phyloP scores from a whole-genome alignment of 2,329 filamentous ascomycete genomes.

The Cryphonectria carpinicola region DNA sequence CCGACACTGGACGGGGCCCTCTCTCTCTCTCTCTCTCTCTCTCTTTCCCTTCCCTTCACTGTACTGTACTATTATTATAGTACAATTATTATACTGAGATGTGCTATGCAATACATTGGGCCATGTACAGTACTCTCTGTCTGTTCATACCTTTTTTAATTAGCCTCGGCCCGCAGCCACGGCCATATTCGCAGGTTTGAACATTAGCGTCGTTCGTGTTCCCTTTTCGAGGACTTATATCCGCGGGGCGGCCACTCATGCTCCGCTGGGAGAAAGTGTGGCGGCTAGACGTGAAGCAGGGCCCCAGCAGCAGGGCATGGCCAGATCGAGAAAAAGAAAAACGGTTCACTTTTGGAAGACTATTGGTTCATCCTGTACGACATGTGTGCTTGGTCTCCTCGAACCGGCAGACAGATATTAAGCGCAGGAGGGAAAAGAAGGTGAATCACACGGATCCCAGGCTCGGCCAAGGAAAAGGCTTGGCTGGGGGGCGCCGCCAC shows the following conservation, averaged over 20 bases:
- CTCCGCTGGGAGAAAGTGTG: not conserved
- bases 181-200: not conserved
- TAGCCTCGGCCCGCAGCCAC: slow-evolving; percentile 1
- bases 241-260: slow-evolving; percentile 1
- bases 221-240: slow-evolving; percentile 13
- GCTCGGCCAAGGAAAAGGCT: not conserved
- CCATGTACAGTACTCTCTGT: not conserved
- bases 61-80: not conserved
- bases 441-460: not conserved
- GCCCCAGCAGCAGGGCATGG: not conserved
- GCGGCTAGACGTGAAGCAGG: not conserved
- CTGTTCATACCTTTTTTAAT: not conserved
- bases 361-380: not conserved
- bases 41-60: not conserved
- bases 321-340: not conserved
- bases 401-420: not conserved
- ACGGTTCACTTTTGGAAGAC: not conserved
- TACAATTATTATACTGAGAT: not conserved
- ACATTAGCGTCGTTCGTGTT: not conserved
- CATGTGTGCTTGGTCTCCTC: not conserved
- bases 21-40: not conserved
- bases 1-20: no score
- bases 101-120: not conserved
- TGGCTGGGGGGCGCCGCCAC: not conserved
- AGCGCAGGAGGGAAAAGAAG: not conserved